Percentiles rank a stretch among this genome's conserved stretches.
These are phyloP conservation scores for Drechslerella stenobrocha DNA, from an alignment of 2,329 filamentous ascomycete species.

Conservation along the genomic window DNA sequence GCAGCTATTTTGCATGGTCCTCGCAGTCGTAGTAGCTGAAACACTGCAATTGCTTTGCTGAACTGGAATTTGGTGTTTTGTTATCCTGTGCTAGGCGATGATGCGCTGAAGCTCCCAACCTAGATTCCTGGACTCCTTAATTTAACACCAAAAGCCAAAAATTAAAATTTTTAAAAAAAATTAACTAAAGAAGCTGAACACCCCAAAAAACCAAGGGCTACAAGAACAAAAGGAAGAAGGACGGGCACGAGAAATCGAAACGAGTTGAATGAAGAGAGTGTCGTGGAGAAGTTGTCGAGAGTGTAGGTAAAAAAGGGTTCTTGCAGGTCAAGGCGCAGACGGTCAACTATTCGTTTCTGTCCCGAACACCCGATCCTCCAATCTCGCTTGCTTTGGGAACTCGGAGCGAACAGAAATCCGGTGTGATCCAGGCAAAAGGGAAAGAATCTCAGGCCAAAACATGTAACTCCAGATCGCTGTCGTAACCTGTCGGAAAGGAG, in stretches of 20 bases:
- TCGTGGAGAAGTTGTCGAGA: too few relatives aligned
- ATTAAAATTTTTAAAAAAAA: too few relatives aligned
- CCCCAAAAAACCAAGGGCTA: too few relatives aligned
- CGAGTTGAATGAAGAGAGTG: too few relatives aligned
- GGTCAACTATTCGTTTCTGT: neutral
- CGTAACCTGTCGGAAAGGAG: conserved; percentile 11
- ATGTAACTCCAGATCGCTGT: conserved; percentile 7
- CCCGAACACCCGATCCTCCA: conserved; percentile 13
- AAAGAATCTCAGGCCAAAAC: conserved; percentile 24
- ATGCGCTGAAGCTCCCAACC: too few relatives aligned
- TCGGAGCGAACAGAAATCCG: conserved; percentile 24
- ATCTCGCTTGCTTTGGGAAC: conserved; percentile 47
- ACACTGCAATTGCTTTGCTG: neutral
- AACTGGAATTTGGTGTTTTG: too few relatives aligned
- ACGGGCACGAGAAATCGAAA: too few relatives aligned
- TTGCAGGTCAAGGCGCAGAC: conserved; percentile 1
- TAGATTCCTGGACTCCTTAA: too few relatives aligned
- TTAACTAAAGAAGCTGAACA: too few relatives aligned
- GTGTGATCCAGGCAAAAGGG: conserved; percentile 22
- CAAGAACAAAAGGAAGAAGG: too few relatives aligned
- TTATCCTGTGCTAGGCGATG: neutral
- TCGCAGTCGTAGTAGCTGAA: conserved; percentile 6
- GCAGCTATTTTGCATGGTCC: conserved; percentile 40
- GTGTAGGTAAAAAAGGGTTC: too few relatives aligned
- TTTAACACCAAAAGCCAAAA: too few relatives aligned